phyloP scores from a whole-genome alignment of 2,329 filamentous ascomycete genomes.

The Fusarium buxicola region DNA sequence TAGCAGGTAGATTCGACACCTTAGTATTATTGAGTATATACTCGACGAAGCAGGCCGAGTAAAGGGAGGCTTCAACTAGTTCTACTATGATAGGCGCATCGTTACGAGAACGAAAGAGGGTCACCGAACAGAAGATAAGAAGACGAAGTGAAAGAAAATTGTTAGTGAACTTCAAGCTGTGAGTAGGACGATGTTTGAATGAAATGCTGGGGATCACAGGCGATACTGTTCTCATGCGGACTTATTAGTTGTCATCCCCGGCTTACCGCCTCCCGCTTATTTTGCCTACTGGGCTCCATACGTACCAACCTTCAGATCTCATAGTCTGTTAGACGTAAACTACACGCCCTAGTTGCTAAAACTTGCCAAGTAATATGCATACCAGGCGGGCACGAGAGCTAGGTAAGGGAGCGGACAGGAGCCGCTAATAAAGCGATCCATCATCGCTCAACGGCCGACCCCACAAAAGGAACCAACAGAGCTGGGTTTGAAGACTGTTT shows the following conservation, averaged over 20 bases:
- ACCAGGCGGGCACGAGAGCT: slow-evolving; percentile 39
- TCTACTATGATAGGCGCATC: no score
- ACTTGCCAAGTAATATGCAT: slow-evolving; percentile 28
- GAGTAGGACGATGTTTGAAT: no score
- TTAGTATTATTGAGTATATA: no score
- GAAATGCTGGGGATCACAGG: no score
- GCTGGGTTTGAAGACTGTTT: slow-evolving; percentile 29
- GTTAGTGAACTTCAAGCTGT: no score
- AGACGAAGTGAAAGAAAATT: no score
- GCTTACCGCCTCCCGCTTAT: slow-evolving; percentile 13
- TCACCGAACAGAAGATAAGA: no score
- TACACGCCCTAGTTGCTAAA: slow-evolving; percentile 33
- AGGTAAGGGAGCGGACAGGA: slow-evolving; percentile 23
- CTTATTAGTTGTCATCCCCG: slow-evolving; percentile 28
- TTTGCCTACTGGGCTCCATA: slow-evolving; percentile 1
- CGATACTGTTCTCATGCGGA: slow-evolving; percentile 47
- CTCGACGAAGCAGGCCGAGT: no score
- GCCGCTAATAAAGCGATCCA: slow-evolving; percentile 34
- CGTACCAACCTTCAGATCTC: slow-evolving; percentile 8
- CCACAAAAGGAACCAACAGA: slow-evolving; percentile 27
- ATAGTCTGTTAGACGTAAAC: slow-evolving; percentile 15
- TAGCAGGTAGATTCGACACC: no score
- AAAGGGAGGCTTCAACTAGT: no score
- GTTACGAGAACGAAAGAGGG: no score
- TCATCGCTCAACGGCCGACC: slow-evolving; percentile 32